A percentile compares a stretch with the other conserved stretches of the same genome.
phyloP scores from a whole-genome alignment of 441 rosid species.

The Theobroma grandiflorum region DNA sequence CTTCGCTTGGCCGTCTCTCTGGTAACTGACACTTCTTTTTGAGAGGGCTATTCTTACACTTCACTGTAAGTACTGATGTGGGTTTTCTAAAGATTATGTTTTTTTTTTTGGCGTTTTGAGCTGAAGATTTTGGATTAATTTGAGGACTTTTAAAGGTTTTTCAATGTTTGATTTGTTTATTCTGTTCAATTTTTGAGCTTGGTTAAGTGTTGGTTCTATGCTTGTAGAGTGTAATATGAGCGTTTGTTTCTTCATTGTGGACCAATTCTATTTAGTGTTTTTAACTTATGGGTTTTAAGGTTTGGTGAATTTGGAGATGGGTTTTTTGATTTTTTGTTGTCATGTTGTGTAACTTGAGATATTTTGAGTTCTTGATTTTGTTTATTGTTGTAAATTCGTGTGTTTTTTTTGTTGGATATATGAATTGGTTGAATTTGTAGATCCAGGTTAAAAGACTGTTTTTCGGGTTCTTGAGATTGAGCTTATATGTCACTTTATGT shows the following conservation, averaged over 20 bases:
- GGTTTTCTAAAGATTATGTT: slow-evolving; percentile 28
- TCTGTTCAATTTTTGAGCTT: slow-evolving; percentile 15
- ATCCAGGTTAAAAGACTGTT: slow-evolving; percentile 39
- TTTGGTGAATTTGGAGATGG: slow-evolving; percentile 33
- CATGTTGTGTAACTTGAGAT: neutral
- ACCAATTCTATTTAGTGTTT: slow-evolving; percentile 9
- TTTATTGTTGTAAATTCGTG: slow-evolving; percentile 13
- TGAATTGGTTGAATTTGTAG: slow-evolving; percentile 38
- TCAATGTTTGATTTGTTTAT: slow-evolving; percentile 27
- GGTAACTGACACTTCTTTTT: slow-evolving; percentile 35
- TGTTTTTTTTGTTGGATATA: slow-evolving; percentile 22
- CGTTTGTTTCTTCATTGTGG: slow-evolving; percentile 1
- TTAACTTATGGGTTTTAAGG: slow-evolving; percentile 12
- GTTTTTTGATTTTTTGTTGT: slow-evolving; percentile 20
- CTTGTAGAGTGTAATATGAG: slow-evolving; percentile 22
- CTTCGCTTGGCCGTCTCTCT: slow-evolving; percentile 45
- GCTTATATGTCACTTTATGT: slow-evolving; percentile 14
- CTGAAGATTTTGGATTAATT: slow-evolving; percentile 33
- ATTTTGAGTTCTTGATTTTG: neutral
- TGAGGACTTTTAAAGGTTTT: slow-evolving; percentile 31
- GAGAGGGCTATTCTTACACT: slow-evolving; percentile 17
- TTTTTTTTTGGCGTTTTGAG: slow-evolving; percentile 23
- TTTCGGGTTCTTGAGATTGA: slow-evolving; percentile 29
- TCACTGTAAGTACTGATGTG: slow-evolving; percentile 47
- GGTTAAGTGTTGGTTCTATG: slow-evolving; percentile 18